A percentile compares a stretch with the other conserved stretches of the same genome.
Evolutionary conservation across 2,329 filamentous ascomycete species (phyloP).

Genomic region (Pestalotiopsis fici): DNA sequence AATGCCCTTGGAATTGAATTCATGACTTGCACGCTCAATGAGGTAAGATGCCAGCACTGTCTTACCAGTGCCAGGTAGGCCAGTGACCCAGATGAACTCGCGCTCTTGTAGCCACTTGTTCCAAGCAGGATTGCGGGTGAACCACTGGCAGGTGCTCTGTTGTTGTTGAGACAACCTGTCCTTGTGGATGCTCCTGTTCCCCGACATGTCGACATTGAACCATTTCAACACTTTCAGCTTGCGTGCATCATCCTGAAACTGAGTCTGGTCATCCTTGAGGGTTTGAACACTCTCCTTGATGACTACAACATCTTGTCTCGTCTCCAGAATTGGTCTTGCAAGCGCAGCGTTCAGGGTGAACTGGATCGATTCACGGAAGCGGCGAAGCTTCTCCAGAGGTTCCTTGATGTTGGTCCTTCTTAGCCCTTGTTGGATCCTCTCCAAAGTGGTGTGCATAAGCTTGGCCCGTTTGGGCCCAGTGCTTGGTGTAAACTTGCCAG

Average conservation of each 20-base stretch:
- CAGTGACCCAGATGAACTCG: conserved; percentile 17
- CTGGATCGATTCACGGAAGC: neutral
- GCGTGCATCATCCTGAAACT: neutral
- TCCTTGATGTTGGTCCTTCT: neutral
- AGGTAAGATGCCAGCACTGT: conserved; percentile 28
- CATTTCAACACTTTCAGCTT: neutral
- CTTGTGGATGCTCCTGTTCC: neutral
- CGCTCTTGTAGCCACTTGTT: neutral
- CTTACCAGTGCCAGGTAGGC: conserved; percentile 27
- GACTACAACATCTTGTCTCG: neutral
- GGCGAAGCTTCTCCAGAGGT: neutral
- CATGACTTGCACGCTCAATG: conserved; percentile 19
- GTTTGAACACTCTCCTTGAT: neutral
- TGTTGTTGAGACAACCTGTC: neutral
- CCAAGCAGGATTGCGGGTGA: neutral
- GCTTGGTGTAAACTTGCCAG: neutral
- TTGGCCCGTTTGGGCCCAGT: neutral
- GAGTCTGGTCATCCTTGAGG: neutral
- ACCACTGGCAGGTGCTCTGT: conserved; percentile 4
- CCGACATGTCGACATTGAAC: neutral
- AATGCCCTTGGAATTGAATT: conserved; percentile 15
- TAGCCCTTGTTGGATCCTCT: neutral
- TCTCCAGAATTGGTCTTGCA: neutral
- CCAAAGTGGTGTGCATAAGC: neutral
- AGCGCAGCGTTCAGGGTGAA: neutral